phyloP scores from a whole-genome alignment of 2,329 filamentous ascomycete genomes.

The Proliferodiscus dingleyae region DNA sequence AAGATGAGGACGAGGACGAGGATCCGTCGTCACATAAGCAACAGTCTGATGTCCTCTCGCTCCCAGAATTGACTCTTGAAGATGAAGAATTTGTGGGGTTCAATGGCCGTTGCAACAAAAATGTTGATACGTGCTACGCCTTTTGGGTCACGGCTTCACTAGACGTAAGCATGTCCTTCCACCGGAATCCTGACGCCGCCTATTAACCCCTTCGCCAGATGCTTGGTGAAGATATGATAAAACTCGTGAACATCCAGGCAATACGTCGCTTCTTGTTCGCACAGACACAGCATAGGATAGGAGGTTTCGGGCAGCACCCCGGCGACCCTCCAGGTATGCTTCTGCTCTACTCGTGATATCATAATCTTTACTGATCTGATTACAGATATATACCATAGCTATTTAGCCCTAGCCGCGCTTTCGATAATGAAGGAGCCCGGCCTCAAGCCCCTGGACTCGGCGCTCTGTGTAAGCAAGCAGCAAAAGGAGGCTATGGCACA shows the following conservation, averaged over 20 bases:
- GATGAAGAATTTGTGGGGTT: slow-evolving; percentile 58
- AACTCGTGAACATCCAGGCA: slow-evolving; percentile 53
- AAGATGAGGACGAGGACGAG: slow-evolving; percentile 25
- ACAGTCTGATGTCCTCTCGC: slow-evolving; percentile 20
- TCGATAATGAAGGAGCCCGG: slow-evolving; percentile 66
- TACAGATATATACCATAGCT: slow-evolving; percentile 78
- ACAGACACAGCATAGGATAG: slow-evolving; percentile 81
- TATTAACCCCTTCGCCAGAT: slow-evolving; percentile 39
- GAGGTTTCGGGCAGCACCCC: slow-evolving; percentile 72
- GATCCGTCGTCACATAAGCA: slow-evolving; percentile 10
- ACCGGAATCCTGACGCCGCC: neutral
- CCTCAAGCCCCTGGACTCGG: slow-evolving; percentile 67
- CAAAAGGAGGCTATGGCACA: slow-evolving; percentile 45
- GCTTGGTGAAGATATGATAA: slow-evolving; percentile 42
- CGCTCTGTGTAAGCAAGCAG: slow-evolving; percentile 67
- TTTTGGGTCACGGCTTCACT: slow-evolving; percentile 81
- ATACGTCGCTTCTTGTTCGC: slow-evolving; percentile 76
- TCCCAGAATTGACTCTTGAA: slow-evolving; percentile 23
- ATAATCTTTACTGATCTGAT: neutral
- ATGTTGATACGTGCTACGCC: slow-evolving; percentile 89
- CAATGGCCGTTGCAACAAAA: slow-evolving; percentile 87
- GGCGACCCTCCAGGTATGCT: slow-evolving; percentile 59
- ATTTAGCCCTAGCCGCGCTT: slow-evolving; percentile 77
- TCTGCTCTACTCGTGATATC: slow-evolving; percentile 1
- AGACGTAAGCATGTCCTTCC: slow-evolving; percentile 32